These are phyloP conservation scores for Sonneratia alba DNA, from an alignment of 345 rosid species.

Conservation along the genomic window DNA sequence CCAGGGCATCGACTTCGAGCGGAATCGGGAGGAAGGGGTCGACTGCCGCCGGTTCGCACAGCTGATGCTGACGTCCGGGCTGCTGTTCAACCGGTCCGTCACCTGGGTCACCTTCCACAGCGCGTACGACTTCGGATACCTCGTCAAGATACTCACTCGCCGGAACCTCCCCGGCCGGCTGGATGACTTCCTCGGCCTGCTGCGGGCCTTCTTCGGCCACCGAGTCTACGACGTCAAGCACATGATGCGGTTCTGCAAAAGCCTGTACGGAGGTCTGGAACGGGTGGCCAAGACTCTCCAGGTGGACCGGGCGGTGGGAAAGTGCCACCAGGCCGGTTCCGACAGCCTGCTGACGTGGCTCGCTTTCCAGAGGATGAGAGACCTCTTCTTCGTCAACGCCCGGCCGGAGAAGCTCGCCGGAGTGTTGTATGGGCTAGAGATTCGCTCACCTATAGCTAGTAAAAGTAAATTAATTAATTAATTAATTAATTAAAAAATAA, in stretches of 20 bases:
- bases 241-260: slow-evolving; percentile 35
- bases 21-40: slow-evolving; percentile 32
- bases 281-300: slow-evolving; percentile 27
- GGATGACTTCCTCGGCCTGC: slow-evolving; percentile 25
- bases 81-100: slow-evolving; percentile 27
- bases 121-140: slow-evolving; percentile 58
- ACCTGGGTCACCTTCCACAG: slow-evolving; percentile 68
- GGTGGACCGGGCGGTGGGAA: slow-evolving; percentile 34
- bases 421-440: slow-evolving; percentile 43
- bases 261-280: slow-evolving; percentile 46
- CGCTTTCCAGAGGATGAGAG: slow-evolving; percentile 28
- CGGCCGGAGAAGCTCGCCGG: slow-evolving; percentile 26
- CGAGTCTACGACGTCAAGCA: slow-evolving; percentile 55
- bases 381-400: slow-evolving; percentile 13
- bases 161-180: slow-evolving; percentile 24
- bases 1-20: slow-evolving; percentile 56
- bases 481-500: background rate
- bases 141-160: slow-evolving; percentile 44
- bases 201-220: slow-evolving; percentile 32
- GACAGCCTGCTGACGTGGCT: slow-evolving; percentile 42
- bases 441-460: too few relatives aligned
- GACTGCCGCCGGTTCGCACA: slow-evolving; percentile 37
- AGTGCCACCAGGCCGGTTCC: slow-evolving; percentile 47
- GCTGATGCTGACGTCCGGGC: slow-evolving; percentile 49
- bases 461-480: background rate